These are phyloP conservation scores for Penicillium brasilianum DNA, from an alignment of 2,329 filamentous ascomycete genomes.

Conservation along the genomic window DNA sequence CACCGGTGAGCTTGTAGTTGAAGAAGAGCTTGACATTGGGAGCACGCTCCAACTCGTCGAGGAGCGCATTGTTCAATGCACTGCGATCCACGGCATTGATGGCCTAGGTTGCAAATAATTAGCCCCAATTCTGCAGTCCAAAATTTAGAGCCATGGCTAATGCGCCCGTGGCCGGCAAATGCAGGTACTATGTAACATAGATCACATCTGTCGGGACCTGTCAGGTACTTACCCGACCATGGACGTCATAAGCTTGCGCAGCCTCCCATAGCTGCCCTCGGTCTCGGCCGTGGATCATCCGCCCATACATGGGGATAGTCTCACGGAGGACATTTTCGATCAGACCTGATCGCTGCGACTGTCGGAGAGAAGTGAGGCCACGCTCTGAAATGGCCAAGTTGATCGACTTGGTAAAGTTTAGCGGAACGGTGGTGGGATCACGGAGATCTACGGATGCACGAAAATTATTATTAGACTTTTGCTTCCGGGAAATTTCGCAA, in stretches of 20 bases:
- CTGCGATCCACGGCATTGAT: slow-evolving; percentile 87
- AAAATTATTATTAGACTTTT: slow-evolving; percentile 21
- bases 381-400: slow-evolving; percentile 93
- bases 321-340: slow-evolving; percentile 74
- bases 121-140: slow-evolving; percentile 5
- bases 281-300: slow-evolving; percentile 86
- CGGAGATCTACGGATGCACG: slow-evolving; percentile 71
- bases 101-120: slow-evolving; percentile 55
- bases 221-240: slow-evolving; percentile 70
- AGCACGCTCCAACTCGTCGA: slow-evolving; percentile 81
- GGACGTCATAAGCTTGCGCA: slow-evolving; percentile 87
- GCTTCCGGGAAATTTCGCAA: slow-evolving; percentile 22
- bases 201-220: background rate
- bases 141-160: background rate
- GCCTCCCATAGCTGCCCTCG: slow-evolving; percentile 73
- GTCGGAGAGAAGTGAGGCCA: slow-evolving; percentile 83
- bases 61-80: slow-evolving; percentile 78
- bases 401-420: slow-evolving; percentile 99
- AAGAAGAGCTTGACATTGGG: slow-evolving; percentile 93
- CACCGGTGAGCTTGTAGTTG: slow-evolving; percentile 89
- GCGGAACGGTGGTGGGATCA: slow-evolving; percentile 76
- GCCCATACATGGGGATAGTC: slow-evolving; percentile 91
- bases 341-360: slow-evolving; percentile 69
- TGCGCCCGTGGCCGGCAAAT: slow-evolving; percentile 11
- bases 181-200: slow-evolving; percentile 6